Evolutionary conservation across 768 basidiomycete species (phyloP).

Genomic region (Rhizopogon vesiculosus): DNA sequence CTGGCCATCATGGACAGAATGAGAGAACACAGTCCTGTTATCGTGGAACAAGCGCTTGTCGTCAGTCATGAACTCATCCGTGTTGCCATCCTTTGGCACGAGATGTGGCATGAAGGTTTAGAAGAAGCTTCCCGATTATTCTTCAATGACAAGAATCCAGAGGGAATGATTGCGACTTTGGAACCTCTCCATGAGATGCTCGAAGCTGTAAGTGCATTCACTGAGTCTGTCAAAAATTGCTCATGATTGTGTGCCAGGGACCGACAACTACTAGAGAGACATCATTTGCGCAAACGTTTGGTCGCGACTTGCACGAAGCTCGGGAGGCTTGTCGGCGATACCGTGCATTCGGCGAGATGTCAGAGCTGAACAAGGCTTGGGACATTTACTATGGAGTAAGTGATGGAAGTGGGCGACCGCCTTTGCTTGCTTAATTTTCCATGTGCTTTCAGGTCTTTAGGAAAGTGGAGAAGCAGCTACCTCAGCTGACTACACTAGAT

Average conservation of each 20-base stretch:
- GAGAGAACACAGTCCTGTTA: slow-evolving; percentile 82
- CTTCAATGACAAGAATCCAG: slow-evolving; percentile 95
- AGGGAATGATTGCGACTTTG: slow-evolving; percentile 92
- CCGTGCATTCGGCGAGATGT: slow-evolving; percentile 79
- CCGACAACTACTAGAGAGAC: slow-evolving; percentile 93
- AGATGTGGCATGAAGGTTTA: slow-evolving; percentile 96
- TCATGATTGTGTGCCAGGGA: slow-evolving; percentile 47
- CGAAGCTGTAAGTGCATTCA: slow-evolving; percentile 59
- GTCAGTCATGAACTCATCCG: slow-evolving; percentile 95
- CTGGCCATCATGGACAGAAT: slow-evolving; percentile 86
- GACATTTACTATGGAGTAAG: slow-evolving; percentile 94
- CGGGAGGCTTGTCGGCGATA: slow-evolving; percentile 87
- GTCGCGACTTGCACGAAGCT: slow-evolving; percentile 87
- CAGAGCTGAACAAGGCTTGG: slow-evolving; percentile 96
- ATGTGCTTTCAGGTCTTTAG: slow-evolving; percentile 72
- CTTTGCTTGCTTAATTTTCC: background rate
- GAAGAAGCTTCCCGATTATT: slow-evolving; percentile 96
- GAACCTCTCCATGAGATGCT: slow-evolving; percentile 92
- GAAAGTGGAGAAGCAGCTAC: slow-evolving; percentile 91
- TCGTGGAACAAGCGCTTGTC: slow-evolving; percentile 84
- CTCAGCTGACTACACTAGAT: slow-evolving; percentile 84
- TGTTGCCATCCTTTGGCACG: slow-evolving; percentile 98
- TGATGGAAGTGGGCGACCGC: slow-evolving; percentile 1
- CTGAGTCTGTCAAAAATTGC: background rate
- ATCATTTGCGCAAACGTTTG: slow-evolving; percentile 91